phyloP scores from a whole-genome alignment of 208 protist species.

The Acanthamoeba healyi region DNA sequence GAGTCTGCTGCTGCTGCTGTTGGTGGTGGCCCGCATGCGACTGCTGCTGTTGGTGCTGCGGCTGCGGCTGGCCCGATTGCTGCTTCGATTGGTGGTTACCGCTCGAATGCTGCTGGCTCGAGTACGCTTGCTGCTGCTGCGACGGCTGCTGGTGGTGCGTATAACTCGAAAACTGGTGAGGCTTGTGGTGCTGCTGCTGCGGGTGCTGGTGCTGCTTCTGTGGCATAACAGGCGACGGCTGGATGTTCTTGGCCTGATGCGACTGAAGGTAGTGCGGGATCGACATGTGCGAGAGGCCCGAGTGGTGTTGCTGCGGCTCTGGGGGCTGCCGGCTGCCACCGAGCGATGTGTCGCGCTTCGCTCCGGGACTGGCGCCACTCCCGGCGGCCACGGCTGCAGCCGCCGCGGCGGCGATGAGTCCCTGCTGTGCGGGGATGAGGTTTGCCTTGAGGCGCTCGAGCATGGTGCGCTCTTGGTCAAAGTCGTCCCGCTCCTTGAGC shows the following conservation, averaged over 20 bases:
- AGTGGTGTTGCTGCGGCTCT: background rate
- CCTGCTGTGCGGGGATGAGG: background rate
- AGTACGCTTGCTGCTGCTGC: too few relatives aligned
- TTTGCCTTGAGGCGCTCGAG: constrained; percentile 47
- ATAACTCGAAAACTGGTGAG: background rate
- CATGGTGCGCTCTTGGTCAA: background rate
- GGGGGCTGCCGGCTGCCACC: background rate
- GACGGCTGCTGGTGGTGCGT: too few relatives aligned
- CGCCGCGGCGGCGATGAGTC: background rate
- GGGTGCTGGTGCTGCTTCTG: background rate
- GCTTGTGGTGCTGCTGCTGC: background rate
- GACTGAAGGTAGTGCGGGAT: background rate
- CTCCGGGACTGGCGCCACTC: background rate
- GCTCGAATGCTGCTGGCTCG: too few relatives aligned
- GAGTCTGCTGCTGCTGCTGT: background rate
- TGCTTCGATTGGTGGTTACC: background rate
- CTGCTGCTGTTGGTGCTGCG: background rate
- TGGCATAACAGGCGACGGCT: background rate
- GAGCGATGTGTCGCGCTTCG: background rate
- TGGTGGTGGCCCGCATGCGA: background rate
- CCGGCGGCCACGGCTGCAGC: background rate
- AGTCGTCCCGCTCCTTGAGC: constrained; percentile 8
- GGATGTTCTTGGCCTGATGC: background rate
- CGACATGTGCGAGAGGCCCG: background rate
- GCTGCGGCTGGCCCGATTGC: background rate